A percentile compares a stretch with the other conserved stretches of the same genome.
Evolutionary conservation across 768 basidiomycete species (phyloP).

Genomic region (Inosperma sp.): DNA sequence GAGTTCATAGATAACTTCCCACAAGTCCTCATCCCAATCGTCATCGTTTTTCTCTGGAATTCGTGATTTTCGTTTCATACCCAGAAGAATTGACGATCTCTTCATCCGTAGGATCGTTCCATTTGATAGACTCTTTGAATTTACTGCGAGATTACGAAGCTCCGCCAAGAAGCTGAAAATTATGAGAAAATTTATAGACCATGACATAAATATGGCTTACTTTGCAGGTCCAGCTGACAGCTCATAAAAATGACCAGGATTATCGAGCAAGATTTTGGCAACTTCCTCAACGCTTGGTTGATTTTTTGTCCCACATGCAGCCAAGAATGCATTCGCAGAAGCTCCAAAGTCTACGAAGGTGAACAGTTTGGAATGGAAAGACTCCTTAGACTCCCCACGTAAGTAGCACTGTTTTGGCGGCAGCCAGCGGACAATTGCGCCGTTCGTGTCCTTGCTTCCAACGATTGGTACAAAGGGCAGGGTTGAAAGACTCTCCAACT

Average conservation of each 20-base stretch:
- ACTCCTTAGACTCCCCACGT: slow-evolving; percentile 44
- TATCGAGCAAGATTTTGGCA: slow-evolving; percentile 58
- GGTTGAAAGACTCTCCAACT: slow-evolving; percentile 55
- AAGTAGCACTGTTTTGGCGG: slow-evolving; percentile 70
- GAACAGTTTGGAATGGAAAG: slow-evolving; percentile 78
- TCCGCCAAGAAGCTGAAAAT: slow-evolving; percentile 69
- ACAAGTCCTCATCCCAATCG: slow-evolving; percentile 66
- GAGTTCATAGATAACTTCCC: slow-evolving; percentile 70
- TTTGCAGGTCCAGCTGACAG: slow-evolving; percentile 63
- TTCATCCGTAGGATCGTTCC: slow-evolving; percentile 63
- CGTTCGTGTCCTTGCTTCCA: slow-evolving; percentile 25
- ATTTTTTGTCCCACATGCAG: slow-evolving; percentile 79
- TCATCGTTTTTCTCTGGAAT: slow-evolving; percentile 31
- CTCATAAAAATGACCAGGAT: slow-evolving; percentile 68
- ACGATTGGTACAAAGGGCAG: slow-evolving; percentile 64
- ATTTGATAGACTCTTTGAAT: slow-evolving; percentile 50
- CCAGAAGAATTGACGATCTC: slow-evolving; percentile 66
- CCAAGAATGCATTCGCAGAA: slow-evolving; percentile 77
- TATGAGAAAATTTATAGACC: neutral
- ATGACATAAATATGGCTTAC: slow-evolving; percentile 37
- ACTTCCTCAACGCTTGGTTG: slow-evolving; percentile 87
- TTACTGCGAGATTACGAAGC: slow-evolving; percentile 82
- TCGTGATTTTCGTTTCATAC: slow-evolving; percentile 54
- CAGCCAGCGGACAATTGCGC: slow-evolving; percentile 40
- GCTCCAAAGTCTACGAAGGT: slow-evolving; percentile 85